Percentiles rank a stretch among this genome's conserved stretches.
phyloP scores from a whole-genome alignment of 1,284 basidiomycete genomes.

The Lentinula novae-zelandiae region DNA sequence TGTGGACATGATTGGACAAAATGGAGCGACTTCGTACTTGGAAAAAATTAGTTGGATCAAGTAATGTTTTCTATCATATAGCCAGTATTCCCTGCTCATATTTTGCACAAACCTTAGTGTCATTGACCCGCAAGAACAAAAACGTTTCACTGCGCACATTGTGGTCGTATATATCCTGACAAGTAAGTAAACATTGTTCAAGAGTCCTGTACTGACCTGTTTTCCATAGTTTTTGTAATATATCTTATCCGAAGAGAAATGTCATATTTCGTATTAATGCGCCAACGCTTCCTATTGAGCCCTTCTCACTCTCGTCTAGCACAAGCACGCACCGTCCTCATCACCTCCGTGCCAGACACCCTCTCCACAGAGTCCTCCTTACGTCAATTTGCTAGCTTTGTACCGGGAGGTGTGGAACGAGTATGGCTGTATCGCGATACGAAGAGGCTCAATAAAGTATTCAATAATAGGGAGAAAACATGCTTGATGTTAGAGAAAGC shows the following conservation, averaged over 20 bases:
- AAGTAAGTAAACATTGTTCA: conserved; percentile 25
- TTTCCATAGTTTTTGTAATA: conserved; percentile 58
- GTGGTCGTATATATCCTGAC: conserved; percentile 44
- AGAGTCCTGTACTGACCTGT: not conserved
- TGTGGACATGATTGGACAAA: conserved; percentile 49
- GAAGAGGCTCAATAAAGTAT: conserved; percentile 54
- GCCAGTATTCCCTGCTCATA: not conserved
- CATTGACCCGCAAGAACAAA: conserved; percentile 28
- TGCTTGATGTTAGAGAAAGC: conserved; percentile 65
- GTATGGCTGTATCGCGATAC: conserved; percentile 73
- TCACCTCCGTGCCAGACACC: conserved; percentile 68
- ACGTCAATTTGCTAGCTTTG: conserved; percentile 58
- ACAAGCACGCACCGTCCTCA: conserved; percentile 75
- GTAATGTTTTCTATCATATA: conserved; percentile 25
- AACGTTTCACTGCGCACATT: conserved; percentile 45
- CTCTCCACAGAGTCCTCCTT: conserved; percentile 60
- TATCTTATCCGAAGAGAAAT: conserved; percentile 68
- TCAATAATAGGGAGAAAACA: conserved; percentile 53
- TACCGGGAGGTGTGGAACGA: conserved; percentile 75
- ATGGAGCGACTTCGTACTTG: conserved; percentile 29
- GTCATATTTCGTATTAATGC: conserved; percentile 58
- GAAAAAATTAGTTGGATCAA: conserved; percentile 46
- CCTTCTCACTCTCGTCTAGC: conserved; percentile 58
- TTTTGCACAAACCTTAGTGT: conserved; percentile 25
- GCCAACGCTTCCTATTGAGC: conserved; percentile 68